A percentile compares a stretch with the other conserved stretches of the same genome.
Conservation (phyloP, 495 filamentous ascomycete species). For the Penicillium psychrofluorescens region DNA sequence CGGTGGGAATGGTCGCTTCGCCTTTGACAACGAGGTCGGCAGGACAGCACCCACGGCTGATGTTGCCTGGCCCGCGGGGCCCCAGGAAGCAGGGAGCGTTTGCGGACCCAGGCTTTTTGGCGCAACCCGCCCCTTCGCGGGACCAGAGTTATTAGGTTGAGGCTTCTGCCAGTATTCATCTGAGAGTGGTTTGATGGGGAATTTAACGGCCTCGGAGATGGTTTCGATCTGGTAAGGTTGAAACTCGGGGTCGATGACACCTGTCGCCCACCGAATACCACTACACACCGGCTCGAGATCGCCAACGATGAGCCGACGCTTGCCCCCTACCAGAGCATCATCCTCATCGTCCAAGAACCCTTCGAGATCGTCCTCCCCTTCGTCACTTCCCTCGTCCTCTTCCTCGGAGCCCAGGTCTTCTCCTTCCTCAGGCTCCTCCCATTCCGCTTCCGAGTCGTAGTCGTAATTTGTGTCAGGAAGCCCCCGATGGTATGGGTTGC, state of each 20-base stretch:
- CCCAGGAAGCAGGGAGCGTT: constrained; percentile 4
- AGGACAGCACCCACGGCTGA: constrained; percentile 4
- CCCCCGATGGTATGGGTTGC: constrained; percentile 57
- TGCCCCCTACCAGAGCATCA: constrained; percentile 30
- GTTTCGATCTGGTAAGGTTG: constrained; percentile 62
- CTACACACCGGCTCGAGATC: constrained; percentile 70
- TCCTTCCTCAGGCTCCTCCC: constrained; percentile 77
- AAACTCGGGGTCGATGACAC: constrained; percentile 35
- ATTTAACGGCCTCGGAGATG: constrained; percentile 46
- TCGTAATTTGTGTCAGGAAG: constrained; percentile 78
- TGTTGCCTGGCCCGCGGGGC: not conserved
- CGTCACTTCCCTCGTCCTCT: constrained; percentile 58
- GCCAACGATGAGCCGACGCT: constrained; percentile 46
- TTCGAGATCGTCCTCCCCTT: constrained; percentile 48
- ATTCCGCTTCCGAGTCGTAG: constrained; percentile 95
- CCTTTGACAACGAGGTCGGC: constrained; percentile 14
- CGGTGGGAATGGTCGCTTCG: constrained; percentile 36
- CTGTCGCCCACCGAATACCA: constrained; percentile 77
- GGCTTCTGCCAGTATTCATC: constrained; percentile 67
- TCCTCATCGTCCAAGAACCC: constrained; percentile 49
- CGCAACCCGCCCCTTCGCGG: constrained; percentile 5
- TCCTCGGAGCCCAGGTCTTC: constrained; percentile 71
- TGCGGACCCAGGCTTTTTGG: constrained; percentile 20
- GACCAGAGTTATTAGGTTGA: constrained; percentile 14
- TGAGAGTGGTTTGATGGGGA: constrained; percentile 80